phyloP scores from a whole-genome alignment of 2,329 filamentous ascomycete species.

The Penicillium sp. region DNA sequence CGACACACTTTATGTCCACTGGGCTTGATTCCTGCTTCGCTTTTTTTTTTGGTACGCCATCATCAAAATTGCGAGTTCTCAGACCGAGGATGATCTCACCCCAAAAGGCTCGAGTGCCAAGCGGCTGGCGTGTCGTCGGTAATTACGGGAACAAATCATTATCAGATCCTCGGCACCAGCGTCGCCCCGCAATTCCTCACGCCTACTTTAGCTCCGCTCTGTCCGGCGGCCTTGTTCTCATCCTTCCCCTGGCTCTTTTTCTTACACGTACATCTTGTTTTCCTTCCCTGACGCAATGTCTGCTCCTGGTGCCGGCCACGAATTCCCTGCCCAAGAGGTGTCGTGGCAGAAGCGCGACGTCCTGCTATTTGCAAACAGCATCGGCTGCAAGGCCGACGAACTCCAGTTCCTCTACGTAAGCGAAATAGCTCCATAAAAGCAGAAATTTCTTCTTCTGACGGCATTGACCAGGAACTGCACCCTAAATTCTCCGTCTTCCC shows the following conservation, averaged over 20 bases:
- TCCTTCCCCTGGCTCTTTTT: neutral
- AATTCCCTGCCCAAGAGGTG: slow-evolving; percentile 72
- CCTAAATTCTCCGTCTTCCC: slow-evolving; percentile 85
- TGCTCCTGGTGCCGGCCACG: slow-evolving; percentile 65
- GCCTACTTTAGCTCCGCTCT: slow-evolving; percentile 16
- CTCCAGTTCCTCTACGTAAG: slow-evolving; percentile 87
- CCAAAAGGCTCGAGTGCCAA: slow-evolving; percentile 10
- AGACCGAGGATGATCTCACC: neutral
- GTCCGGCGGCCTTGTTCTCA: slow-evolving; percentile 2
- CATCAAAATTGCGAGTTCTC: neutral
- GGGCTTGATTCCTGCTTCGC: slow-evolving; percentile 2
- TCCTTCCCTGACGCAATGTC: slow-evolving; percentile 39
- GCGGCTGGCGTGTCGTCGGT: slow-evolving; percentile 13
- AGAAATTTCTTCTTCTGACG: slow-evolving; percentile 6
- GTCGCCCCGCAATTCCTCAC: slow-evolving; percentile 20
- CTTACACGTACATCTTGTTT: neutral
- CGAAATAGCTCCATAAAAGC: slow-evolving; percentile 4
- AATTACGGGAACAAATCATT: slow-evolving; percentile 20
- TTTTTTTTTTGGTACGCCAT: slow-evolving; percentile 5
- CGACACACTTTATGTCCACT: slow-evolving; percentile 30
- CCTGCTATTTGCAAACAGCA: slow-evolving; percentile 84
- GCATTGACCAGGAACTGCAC: slow-evolving; percentile 67
- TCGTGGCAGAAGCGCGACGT: slow-evolving; percentile 85
- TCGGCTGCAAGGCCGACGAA: slow-evolving; percentile 80
- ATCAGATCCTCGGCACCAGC: slow-evolving; percentile 29